A percentile compares a stretch with the other conserved stretches of the same genome.
Evolutionary conservation across 2,329 filamentous ascomycete genomes (phyloP).

Genomic region (Trichoderma sp.): DNA sequence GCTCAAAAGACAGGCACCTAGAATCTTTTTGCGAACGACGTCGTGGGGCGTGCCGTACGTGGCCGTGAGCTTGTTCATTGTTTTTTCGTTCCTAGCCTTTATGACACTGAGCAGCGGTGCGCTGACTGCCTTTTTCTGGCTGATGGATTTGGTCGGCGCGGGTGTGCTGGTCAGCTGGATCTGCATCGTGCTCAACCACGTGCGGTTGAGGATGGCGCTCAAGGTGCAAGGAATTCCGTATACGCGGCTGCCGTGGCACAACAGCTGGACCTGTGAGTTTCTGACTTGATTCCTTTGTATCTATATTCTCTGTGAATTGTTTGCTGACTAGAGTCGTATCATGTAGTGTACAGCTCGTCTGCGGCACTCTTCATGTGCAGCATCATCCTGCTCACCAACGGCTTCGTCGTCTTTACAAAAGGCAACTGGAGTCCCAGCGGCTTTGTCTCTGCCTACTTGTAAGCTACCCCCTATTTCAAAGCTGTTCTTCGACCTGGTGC

Average conservation of each 20-base stretch:
- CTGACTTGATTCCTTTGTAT: neutral
- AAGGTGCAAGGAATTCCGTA: slow-evolving; percentile 53
- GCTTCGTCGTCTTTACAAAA: slow-evolving; percentile 61
- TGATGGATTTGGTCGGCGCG: slow-evolving; percentile 59
- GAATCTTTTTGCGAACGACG: slow-evolving; percentile 58
- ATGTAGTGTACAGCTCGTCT: slow-evolving; percentile 58
- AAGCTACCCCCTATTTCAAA: slow-evolving; percentile 30
- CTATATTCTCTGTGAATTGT: neutral
- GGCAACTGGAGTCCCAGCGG: slow-evolving; percentile 56
- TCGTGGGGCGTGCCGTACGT: slow-evolving; percentile 62
- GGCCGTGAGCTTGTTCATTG: slow-evolving; percentile 52
- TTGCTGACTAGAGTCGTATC: neutral
- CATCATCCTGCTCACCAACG: slow-evolving; percentile 67
- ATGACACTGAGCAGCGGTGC: slow-evolving; percentile 57
- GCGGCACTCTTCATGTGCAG: slow-evolving; percentile 58
- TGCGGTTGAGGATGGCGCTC: slow-evolving; percentile 54
- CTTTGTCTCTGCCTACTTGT: slow-evolving; percentile 64
- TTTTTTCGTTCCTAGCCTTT: slow-evolving; percentile 58
- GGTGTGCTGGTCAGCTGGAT: slow-evolving; percentile 65
- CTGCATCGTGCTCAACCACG: slow-evolving; percentile 58
- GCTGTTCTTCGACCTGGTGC: neutral
- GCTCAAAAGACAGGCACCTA: slow-evolving; percentile 63
- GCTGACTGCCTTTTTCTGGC: slow-evolving; percentile 64
- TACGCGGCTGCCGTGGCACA: slow-evolving; percentile 58
- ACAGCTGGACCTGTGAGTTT: slow-evolving; percentile 58